phyloP scores from a whole-genome alignment of 805 yeast genomes.

The Blastobotrys terrestris region DNA sequence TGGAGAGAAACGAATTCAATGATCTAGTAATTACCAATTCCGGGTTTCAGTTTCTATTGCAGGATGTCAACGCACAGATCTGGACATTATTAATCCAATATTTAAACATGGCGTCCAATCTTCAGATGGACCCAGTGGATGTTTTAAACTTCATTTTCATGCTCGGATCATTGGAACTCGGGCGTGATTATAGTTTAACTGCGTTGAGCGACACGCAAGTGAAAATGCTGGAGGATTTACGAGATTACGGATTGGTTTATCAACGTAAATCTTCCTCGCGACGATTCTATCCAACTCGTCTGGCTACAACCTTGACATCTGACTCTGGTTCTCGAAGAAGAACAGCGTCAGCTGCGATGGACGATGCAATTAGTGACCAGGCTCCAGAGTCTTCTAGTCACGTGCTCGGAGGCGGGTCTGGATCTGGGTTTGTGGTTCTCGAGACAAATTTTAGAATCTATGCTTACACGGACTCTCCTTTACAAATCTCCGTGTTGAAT shows the following conservation, averaged over 20 bases:
- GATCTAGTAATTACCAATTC: conserved; percentile 71
- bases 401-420: conserved; percentile 3
- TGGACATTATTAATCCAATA: conserved; percentile 91
- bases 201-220: conserved; percentile 74
- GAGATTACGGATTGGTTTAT: conserved; percentile 88
- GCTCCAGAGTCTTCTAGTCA: conserved; percentile 4
- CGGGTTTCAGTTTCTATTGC: conserved; percentile 91
- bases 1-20: conserved; percentile 52
- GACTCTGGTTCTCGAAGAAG: conserved; percentile 61
- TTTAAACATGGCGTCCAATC: conserved; percentile 71
- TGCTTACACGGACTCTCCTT: conserved; percentile 88
- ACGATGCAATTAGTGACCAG: conserved; percentile 33
- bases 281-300: conserved; percentile 81
- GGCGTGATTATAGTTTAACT: conserved; percentile 71
- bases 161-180: conserved; percentile 87
- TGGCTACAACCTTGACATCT: conserved; percentile 85
- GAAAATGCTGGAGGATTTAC: conserved; percentile 79
- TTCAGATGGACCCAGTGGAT: conserved; percentile 93
- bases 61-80: conserved; percentile 87
- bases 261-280: conserved; percentile 51
- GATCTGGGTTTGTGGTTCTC: conserved; percentile 67
- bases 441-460: conserved; percentile 93
- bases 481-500: conserved; percentile 88
- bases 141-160: conserved; percentile 89
- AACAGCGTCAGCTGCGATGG: conserved; percentile 70